Conservation (phyloP, 23 red algal species). For the Gracilaria vermiculophylla region DNA sequence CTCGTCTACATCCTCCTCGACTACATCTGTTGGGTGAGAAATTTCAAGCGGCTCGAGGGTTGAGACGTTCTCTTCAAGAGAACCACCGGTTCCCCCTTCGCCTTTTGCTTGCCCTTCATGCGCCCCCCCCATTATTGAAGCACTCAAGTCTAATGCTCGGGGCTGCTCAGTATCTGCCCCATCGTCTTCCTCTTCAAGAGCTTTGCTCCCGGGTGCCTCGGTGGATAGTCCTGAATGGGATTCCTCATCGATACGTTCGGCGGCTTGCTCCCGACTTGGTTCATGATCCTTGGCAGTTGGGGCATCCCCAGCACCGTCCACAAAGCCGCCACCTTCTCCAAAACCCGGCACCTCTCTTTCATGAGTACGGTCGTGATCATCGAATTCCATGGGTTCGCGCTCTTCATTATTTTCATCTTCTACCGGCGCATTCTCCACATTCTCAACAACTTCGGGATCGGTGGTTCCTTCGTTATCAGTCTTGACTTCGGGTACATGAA, state of each 20-base stretch:
- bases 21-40: neutral
- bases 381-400: neutral
- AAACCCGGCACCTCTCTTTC: neutral
- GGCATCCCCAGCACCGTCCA: neutral
- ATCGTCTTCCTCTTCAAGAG: neutral
- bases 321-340: neutral
- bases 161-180: neutral
- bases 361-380: neutral
- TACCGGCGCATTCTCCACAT: neutral
- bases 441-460: neutral
- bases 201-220: neutral
- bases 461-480: neutral
- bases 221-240: neutral
- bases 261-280: neutral
- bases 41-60: neutral
- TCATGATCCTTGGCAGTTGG: neutral
- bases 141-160: neutral
- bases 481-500: neutral
- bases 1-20: neutral
- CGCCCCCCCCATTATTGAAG: neutral
- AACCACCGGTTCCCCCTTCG: neutral
- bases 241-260: neutral
- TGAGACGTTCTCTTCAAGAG: neutral
- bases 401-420: neutral
- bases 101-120: neutral